Evolutionary conservation across 495 filamentous ascomycete genomes (phyloP), one percentile per base, ranked within the genome.

Genomic region (Hypoxylon rickii): DNA sequence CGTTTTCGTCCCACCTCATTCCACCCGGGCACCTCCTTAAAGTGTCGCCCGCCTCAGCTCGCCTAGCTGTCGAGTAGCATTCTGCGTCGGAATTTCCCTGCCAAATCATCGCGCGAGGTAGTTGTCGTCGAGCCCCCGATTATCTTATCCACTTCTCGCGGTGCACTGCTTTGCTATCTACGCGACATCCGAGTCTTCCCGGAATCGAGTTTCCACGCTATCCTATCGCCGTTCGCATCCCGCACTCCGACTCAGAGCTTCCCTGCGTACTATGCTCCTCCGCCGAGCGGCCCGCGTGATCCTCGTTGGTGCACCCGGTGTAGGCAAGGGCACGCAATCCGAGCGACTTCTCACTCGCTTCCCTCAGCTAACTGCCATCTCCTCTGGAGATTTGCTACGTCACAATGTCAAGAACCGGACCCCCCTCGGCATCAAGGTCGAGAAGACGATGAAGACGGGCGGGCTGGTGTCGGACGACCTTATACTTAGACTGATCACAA

Each of bases 261-360:
- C n/a, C n/a, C n/a, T n/a, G n/a, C 24, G 53, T 66, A 69, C 59
- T 66, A 82, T 83, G 80, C 74, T 83, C 73, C 86, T 95, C 63
- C 82, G 82, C 51, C 85, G 81, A 70, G 93, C 94, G 31, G 94
- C 95, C 13, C 88, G 94, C 24, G 85, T 98, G 44, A 97, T 98
- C 69, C 83, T 98, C 48, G 83, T 98, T 55, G 94, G 94, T 44
- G 92, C 94, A n/a, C 94, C 94, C 0, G 94, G 78, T 22, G 86
- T 87, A 3, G 94, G 94, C 44, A 98, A 98, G 73, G 94, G 94
- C 24, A 98, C 94, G 12, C 94, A 98, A 68, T 89, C 91, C 21
- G 90, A 96, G 65, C 81, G 94, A 36, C 76, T 98, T 36, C 83
- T 97, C 46, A 75, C 87, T 58, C 85, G 89, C 54, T 97, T 92